These are phyloP conservation scores for Blastobotrys americana DNA, from an alignment of 805 yeast species.

Conservation along the genomic window DNA sequence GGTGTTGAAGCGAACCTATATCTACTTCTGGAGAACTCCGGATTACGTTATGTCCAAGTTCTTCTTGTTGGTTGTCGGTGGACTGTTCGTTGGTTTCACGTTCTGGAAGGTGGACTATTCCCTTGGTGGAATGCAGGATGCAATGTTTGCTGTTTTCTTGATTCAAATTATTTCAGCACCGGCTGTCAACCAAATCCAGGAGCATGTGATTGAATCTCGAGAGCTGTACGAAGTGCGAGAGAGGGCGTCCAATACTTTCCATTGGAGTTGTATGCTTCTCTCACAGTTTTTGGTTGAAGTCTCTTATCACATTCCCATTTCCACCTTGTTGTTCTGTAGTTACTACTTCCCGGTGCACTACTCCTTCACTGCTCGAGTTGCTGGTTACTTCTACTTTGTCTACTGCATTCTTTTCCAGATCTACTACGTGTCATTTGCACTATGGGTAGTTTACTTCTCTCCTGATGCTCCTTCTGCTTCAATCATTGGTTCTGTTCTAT, in stretches of 20 bases:
- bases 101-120: conserved; percentile 52
- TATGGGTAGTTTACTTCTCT: conserved; percentile 48
- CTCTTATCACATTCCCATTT: conserved; percentile 47
- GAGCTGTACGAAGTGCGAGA: conserved; percentile 66
- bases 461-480: conserved; percentile 65
- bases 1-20: conserved; percentile 38
- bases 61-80: conserved; percentile 41
- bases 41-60: conserved; percentile 56
- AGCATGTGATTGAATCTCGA: conserved; percentile 48
- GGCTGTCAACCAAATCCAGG: conserved; percentile 55
- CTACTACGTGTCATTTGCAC: conserved; percentile 46
- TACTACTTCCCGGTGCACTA: conserved; percentile 45
- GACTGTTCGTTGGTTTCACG: conserved; percentile 65
- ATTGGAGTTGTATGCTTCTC: conserved; percentile 55
- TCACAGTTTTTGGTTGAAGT: conserved; percentile 51
- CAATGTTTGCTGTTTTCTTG: conserved; percentile 54
- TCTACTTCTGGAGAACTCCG: conserved; percentile 54
- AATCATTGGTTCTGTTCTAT: conserved; percentile 48
- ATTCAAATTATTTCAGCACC: conserved; percentile 53
- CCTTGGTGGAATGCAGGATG: conserved; percentile 50
- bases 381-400: conserved; percentile 46
- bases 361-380: conserved; percentile 38
- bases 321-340: conserved; percentile 47
- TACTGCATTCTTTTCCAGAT: conserved; percentile 45
- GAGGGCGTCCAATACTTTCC: conserved; percentile 62